phyloP scores from a whole-genome alignment of 495 filamentous ascomycete species.

The Aspergillus egyptiacus region DNA sequence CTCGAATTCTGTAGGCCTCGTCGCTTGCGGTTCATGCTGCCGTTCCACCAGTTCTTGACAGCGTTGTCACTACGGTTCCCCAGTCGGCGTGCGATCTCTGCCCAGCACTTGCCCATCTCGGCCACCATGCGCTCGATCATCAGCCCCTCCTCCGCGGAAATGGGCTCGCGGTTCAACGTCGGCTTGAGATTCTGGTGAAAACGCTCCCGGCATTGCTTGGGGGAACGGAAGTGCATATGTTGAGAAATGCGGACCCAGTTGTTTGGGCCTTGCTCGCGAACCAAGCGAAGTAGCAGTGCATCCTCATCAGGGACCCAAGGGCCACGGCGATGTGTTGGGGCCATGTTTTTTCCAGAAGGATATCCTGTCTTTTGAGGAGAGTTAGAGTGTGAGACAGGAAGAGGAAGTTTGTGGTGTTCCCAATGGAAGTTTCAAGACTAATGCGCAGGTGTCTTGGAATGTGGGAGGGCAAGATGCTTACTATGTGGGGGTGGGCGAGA shows the following conservation, averaged over 20 bases:
- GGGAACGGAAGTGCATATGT: conserved; percentile 67
- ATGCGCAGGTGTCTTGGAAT: neutral
- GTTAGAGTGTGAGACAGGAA: neutral
- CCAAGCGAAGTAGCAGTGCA: conserved; percentile 60
- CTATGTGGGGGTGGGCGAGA: neutral
- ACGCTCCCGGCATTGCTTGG: conserved; percentile 94
- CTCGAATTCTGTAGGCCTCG: conserved; percentile 40
- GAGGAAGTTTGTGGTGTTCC: neutral
- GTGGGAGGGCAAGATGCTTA: neutral
- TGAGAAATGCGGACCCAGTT: conserved; percentile 92
- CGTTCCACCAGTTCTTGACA: conserved; percentile 99
- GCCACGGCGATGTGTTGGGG: conserved; percentile 62
- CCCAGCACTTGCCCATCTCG: conserved; percentile 88
- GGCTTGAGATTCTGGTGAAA: conserved; percentile 96
- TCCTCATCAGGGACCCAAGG: conserved; percentile 89
- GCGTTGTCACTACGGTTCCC: conserved; percentile 92
- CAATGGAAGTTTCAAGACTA: neutral
- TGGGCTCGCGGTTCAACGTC: conserved; percentile 81
- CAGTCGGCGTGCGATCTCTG: conserved; percentile 83
- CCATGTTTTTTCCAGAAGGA: conserved; percentile 28
- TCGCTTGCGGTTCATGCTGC: conserved; percentile 74
- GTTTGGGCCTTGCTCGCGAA: conserved; percentile 68
- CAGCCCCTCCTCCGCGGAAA: conserved; percentile 81
- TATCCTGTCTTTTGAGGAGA: neutral
- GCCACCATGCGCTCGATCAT: conserved; percentile 75